Evolutionary conservation across 2,329 filamentous ascomycete genomes (phyloP).

Genomic region (Penicillium sclerotigenum): DNA sequence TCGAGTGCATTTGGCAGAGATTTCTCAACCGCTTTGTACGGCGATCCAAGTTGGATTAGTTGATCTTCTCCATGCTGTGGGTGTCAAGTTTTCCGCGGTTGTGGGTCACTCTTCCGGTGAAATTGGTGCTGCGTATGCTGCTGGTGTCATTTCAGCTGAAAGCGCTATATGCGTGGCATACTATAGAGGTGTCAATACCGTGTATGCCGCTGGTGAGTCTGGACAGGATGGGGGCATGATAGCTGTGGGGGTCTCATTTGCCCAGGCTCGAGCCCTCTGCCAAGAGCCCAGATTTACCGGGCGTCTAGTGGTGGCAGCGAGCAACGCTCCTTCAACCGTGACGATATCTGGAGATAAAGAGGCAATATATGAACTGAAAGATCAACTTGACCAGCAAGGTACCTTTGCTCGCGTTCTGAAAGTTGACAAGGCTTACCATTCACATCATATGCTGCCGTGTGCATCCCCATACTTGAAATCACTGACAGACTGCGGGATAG

Average conservation of each 20-base stretch:
- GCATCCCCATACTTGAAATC: constrained; percentile 23
- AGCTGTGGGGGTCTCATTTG: constrained; percentile 27
- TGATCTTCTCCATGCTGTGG: background rate
- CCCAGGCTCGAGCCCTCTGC: constrained; percentile 23
- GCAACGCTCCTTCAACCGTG: constrained; percentile 39
- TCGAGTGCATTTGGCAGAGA: background rate
- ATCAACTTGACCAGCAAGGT: constrained; percentile 32
- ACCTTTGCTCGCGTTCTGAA: too few species aligned
- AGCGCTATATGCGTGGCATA: background rate
- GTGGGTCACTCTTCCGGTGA: background rate
- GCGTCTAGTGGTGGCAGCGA: constrained; percentile 25
- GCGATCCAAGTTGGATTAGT: too few species aligned
- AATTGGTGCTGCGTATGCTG: background rate
- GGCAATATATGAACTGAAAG: constrained; percentile 19
- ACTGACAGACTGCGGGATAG: background rate
- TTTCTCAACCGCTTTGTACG: too few species aligned
- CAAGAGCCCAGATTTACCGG: constrained; percentile 10
- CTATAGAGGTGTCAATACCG: background rate
- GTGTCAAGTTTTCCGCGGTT: background rate
- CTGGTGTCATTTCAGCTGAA: background rate
- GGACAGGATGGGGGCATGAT: constrained; percentile 32
- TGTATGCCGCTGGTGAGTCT: constrained; percentile 6
- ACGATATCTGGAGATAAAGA: constrained; percentile 42
- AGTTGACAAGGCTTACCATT: too few species aligned
- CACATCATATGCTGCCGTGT: constrained; percentile 37